Evolutionary conservation across 306 rosid species (phyloP).

Genomic region (Glycine latifolia): DNA sequence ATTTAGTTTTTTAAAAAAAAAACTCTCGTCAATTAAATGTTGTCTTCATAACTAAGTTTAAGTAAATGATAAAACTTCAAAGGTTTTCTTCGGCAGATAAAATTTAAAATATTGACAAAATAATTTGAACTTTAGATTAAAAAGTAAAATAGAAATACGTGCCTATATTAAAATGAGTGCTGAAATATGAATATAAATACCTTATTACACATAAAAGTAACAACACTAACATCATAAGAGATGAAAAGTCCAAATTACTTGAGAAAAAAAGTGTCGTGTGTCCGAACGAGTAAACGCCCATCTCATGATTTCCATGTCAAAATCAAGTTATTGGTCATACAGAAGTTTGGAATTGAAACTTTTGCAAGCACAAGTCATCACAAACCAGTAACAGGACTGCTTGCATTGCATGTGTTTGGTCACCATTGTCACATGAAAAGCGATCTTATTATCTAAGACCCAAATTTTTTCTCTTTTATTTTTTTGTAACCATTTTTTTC

Average conservation of each 20-base stretch:
- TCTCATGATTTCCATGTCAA: conserved; percentile 16
- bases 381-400: not conserved
- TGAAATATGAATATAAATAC: not conserved
- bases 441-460: not conserved
- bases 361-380: not conserved
- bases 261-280: not conserved
- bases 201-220: conserved; percentile 7
- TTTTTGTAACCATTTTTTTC: not conserved
- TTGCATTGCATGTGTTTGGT: not conserved
- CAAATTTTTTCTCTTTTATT: not conserved
- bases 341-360: conserved; percentile 1
- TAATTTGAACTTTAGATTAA: too few relatives aligned
- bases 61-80: not conserved
- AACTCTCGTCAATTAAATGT: not conserved
- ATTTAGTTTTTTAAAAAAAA: not conserved
- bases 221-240: not conserved
- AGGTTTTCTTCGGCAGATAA: too few relatives aligned
- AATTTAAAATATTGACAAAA: too few relatives aligned
- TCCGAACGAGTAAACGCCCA: not conserved
- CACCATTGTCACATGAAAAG: conserved; percentile 26
- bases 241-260: not conserved
- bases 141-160: too few relatives aligned
- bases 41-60: not conserved
- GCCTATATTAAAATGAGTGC: not conserved
- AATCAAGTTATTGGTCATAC: conserved; percentile 27